These are phyloP conservation scores for Nannochloris sp. DNA, from an alignment of 139 green algal genomes.

Conservation along the genomic window DNA sequence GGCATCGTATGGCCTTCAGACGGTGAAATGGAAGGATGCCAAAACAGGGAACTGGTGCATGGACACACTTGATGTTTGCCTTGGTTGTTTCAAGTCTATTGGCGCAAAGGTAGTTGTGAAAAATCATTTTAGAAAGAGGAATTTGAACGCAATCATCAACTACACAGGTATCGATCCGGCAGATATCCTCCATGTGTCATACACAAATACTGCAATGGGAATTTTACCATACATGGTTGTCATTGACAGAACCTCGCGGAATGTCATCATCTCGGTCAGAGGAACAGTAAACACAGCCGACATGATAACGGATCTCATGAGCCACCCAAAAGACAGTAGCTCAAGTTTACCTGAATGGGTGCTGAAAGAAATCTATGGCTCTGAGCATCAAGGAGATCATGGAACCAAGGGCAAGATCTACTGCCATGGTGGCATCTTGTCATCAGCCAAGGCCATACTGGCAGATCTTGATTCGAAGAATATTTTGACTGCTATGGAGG, in stretches of 20 bases:
- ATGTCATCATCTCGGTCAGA: slow-evolving; percentile 42
- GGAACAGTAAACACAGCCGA: slow-evolving; percentile 24
- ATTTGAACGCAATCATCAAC: slow-evolving; percentile 27
- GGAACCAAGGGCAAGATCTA: slow-evolving; percentile 13
- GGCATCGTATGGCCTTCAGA: slow-evolving; percentile 26
- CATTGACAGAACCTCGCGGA: slow-evolving; percentile 33
- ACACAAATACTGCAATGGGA: slow-evolving; percentile 20
- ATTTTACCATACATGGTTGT: slow-evolving; percentile 53
- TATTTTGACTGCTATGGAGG: slow-evolving; percentile 22
- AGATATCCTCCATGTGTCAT: slow-evolving; percentile 26
- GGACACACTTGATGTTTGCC: background rate
- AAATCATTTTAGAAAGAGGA: slow-evolving; percentile 22
- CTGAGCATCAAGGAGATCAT: background rate
- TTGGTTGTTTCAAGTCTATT: slow-evolving; percentile 1
- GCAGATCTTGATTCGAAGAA: slow-evolving; percentile 33
- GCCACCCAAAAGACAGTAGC: slow-evolving; percentile 25
- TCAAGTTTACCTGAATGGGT: slow-evolving; percentile 34
- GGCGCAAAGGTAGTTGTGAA: slow-evolving; percentile 13
- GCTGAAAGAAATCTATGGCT: background rate
- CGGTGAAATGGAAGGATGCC: slow-evolving; percentile 18
- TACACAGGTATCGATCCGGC: slow-evolving; percentile 17
- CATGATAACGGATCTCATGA: slow-evolving; percentile 41
- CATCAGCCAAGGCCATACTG: slow-evolving; percentile 35
- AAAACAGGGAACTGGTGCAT: background rate
- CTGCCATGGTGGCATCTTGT: slow-evolving; percentile 45